Conservation (phyloP, 2,329 filamentous ascomycete species). For the Kalaharituber pfeilii region DNA sequence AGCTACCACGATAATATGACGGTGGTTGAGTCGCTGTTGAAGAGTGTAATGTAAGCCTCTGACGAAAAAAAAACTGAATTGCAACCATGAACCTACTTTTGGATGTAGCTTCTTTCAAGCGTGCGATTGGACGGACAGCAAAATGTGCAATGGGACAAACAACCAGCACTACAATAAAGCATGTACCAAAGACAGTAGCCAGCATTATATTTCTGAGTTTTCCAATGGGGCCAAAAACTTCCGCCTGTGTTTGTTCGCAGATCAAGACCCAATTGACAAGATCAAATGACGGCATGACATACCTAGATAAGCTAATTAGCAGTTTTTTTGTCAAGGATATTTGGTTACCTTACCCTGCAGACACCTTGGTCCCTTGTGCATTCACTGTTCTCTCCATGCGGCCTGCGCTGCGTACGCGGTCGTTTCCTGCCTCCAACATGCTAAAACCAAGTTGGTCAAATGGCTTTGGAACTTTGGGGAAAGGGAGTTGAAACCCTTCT, state of each 20-base stretch:
- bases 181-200: conserved; percentile 69
- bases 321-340: conserved; percentile 36
- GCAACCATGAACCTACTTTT: conserved; percentile 37
- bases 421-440: not conserved
- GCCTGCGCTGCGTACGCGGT: conserved; percentile 9
- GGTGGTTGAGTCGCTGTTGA: conserved; percentile 23
- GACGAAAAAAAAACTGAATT: not conserved
- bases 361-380: conserved; percentile 50
- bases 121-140: conserved; percentile 61
- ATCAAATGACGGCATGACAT: conserved; percentile 10
- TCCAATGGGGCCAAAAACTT: conserved; percentile 60
- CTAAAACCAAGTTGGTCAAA: conserved; percentile 1
- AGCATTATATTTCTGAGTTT: conserved; percentile 64
- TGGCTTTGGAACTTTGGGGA: not conserved
- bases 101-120: conserved; percentile 56
- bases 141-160: conserved; percentile 66
- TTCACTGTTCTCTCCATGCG: conserved; percentile 39
- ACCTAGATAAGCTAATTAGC: conserved; percentile 3
- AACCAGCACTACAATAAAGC: conserved; percentile 52
- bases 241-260: conserved; percentile 55
- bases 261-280: conserved; percentile 70
- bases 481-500: conserved; percentile 7
- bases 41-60: conserved; percentile 29
- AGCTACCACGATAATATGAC: conserved; percentile 26
- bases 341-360: conserved; percentile 67